Conservation (phyloP, 140 eudicot species). For the Anethum foeniculum region DNA sequence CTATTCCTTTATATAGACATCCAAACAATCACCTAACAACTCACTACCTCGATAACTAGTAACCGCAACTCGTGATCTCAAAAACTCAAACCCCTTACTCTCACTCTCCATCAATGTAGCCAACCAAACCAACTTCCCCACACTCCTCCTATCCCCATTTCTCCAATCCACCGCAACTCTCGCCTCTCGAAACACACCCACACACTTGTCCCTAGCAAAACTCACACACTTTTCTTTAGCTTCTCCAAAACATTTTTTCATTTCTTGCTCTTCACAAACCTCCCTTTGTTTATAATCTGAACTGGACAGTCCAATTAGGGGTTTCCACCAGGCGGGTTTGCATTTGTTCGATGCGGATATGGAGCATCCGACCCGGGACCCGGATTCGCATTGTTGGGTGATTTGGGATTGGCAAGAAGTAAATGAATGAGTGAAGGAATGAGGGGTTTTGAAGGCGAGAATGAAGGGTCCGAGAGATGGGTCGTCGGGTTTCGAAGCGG, state of each 20-base stretch:
- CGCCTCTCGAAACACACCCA: conserved; percentile 49
- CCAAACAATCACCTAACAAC: conserved; percentile 20
- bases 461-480: conserved; percentile 31
- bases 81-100: conserved; percentile 27
- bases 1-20: neutral
- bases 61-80: conserved; percentile 24
- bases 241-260: conserved; percentile 44
- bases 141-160: conserved; percentile 22
- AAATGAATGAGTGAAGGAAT: conserved; percentile 48
- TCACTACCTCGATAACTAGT: conserved; percentile 50
- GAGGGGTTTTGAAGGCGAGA: conserved; percentile 52
- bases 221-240: conserved; percentile 40
- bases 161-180: conserved; percentile 31
- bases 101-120: conserved; percentile 25
- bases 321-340: conserved; percentile 66
- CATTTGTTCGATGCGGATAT: conserved; percentile 56
- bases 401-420: conserved; percentile 39
- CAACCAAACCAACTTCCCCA: conserved; percentile 33
- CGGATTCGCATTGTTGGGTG: conserved; percentile 55
- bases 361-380: conserved; percentile 71
- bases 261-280: conserved; percentile 61
- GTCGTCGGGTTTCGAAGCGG: conserved; percentile 29
- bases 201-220: conserved; percentile 54
- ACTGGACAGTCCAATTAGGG: conserved; percentile 26
- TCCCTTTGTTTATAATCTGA: conserved; percentile 36